Percentiles rank a stretch among this genome's conserved stretches.
These are phyloP conservation scores for Vaccinium darrowii DNA, from an alignment of 148 eudicot species.

Conservation along the genomic window DNA sequence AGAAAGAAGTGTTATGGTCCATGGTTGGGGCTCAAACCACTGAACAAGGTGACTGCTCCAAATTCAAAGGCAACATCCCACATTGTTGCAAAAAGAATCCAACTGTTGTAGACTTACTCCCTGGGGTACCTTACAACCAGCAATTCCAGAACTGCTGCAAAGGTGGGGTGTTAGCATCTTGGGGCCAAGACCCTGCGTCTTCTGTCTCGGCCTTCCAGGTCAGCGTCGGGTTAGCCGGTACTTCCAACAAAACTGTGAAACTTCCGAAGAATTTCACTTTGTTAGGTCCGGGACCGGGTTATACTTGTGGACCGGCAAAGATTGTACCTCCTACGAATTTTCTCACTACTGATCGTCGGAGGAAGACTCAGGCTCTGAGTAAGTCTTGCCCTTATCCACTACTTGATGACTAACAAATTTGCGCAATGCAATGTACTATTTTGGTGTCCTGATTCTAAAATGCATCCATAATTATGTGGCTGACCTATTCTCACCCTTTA, in stretches of 20 bases:
- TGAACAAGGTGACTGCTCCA: slow-evolving; percentile 93
- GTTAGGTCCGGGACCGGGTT: slow-evolving; percentile 86
- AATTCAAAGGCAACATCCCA: slow-evolving; percentile 76
- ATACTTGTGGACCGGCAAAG: slow-evolving; percentile 97
- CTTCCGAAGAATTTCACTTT: slow-evolving; percentile 81
- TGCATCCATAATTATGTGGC: not conserved
- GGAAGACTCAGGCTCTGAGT: slow-evolving; percentile 83
- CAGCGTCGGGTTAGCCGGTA: slow-evolving; percentile 83
- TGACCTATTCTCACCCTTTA: not conserved
- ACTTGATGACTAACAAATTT: not conserved
- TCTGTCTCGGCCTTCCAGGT: slow-evolving; percentile 72
- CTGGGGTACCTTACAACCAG: slow-evolving; percentile 82
- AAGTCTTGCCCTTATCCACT: slow-evolving; percentile 21
- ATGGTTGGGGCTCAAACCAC: slow-evolving; percentile 86
- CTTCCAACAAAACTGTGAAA: slow-evolving; percentile 67
- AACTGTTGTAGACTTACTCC: slow-evolving; percentile 71
- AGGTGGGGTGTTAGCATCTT: slow-evolving; percentile 68
- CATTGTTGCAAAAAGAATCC: slow-evolving; percentile 82
- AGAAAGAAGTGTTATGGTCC: slow-evolving; percentile 89
- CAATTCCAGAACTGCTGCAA: slow-evolving; percentile 78
- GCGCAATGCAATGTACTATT: not conserved
- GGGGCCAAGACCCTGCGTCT: slow-evolving; percentile 74
- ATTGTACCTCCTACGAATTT: slow-evolving; percentile 72
- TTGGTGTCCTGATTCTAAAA: not conserved
- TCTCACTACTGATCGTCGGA: slow-evolving; percentile 52